Evolutionary conservation across 2,329 filamentous ascomycete species (phyloP).

Genomic region (Aspergillus arachidicola): DNA sequence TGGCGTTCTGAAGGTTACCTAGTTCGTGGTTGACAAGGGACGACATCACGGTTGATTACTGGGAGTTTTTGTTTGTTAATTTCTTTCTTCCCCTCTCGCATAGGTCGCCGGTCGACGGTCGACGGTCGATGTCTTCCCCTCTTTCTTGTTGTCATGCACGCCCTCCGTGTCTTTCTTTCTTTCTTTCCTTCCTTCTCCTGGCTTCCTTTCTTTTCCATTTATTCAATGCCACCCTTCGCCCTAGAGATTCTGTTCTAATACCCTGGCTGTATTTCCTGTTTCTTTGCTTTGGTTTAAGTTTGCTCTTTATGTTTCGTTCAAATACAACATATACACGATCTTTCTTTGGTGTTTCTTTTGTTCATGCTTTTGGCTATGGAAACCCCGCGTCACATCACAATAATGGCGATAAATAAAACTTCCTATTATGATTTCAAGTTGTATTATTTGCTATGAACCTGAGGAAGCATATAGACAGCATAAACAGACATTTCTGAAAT

Average conservation of each 20-base stretch:
- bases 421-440: background rate
- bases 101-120: slow-evolving; percentile 29
- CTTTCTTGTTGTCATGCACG: slow-evolving; percentile 10
- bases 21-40: slow-evolving; percentile 13
- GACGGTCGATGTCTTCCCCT: slow-evolving; percentile 23
- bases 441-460: background rate
- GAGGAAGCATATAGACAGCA: background rate
- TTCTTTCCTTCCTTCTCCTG: slow-evolving; percentile 16
- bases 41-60: slow-evolving; percentile 14
- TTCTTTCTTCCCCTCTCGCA: slow-evolving; percentile 19
- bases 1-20: slow-evolving; percentile 42
- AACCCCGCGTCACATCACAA: background rate
- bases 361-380: background rate
- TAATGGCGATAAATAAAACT: background rate
- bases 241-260: slow-evolving; percentile 15
- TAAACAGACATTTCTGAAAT: background rate
- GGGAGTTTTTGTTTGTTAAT: slow-evolving; percentile 10
- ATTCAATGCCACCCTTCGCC: slow-evolving; percentile 3
- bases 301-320: background rate
- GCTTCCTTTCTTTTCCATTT: slow-evolving; percentile 4
- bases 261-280: slow-evolving; percentile 11
- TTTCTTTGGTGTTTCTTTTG: background rate
- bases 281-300: background rate
- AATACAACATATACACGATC: background rate
- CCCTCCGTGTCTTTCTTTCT: slow-evolving; percentile 3